Evolutionary conservation across 331 rosid species (phyloP).

Genomic region (Saraca asoca): DNA sequence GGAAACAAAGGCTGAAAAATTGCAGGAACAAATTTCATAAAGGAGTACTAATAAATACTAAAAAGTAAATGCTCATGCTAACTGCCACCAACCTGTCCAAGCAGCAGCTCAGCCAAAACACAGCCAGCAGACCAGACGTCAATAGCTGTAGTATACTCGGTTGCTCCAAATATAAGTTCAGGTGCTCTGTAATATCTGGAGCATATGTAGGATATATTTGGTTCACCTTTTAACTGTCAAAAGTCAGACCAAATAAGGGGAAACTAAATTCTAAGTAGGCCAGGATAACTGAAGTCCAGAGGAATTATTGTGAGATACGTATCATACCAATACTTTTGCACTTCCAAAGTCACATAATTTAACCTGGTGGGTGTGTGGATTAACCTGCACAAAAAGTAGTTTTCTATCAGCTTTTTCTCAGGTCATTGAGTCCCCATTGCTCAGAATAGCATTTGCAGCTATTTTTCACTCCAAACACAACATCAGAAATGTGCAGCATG

Average conservation of each 20-base stretch:
- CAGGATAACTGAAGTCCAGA: constrained; percentile 16
- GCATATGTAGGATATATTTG: constrained; percentile 88
- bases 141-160: constrained; percentile 83
- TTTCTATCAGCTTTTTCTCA: constrained; percentile 26
- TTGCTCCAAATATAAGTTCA: constrained; percentile 94
- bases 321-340: constrained; percentile 92
- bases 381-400: constrained; percentile 58
- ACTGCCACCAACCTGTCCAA: constrained; percentile 68
- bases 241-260: constrained; percentile 23
- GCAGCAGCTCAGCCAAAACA: constrained; percentile 85
- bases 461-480: constrained; percentile 11
- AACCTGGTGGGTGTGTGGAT: constrained; percentile 97
- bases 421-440: constrained; percentile 6
- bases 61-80: constrained; percentile 16
- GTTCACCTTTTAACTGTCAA: constrained; percentile 81
- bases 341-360: constrained; percentile 96
- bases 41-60: constrained; percentile 14
- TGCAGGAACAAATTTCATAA: constrained; percentile 17
- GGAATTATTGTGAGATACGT: neutral
- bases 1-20: constrained; percentile 83
- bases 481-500: constrained; percentile 13
- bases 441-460: constrained; percentile 3
- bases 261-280: neutral
- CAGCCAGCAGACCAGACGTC: constrained; percentile 93
- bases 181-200: constrained; percentile 93